phyloP scores from a whole-genome alignment of 2,329 filamentous ascomycete genomes.

The Onygenales sp. region DNA sequence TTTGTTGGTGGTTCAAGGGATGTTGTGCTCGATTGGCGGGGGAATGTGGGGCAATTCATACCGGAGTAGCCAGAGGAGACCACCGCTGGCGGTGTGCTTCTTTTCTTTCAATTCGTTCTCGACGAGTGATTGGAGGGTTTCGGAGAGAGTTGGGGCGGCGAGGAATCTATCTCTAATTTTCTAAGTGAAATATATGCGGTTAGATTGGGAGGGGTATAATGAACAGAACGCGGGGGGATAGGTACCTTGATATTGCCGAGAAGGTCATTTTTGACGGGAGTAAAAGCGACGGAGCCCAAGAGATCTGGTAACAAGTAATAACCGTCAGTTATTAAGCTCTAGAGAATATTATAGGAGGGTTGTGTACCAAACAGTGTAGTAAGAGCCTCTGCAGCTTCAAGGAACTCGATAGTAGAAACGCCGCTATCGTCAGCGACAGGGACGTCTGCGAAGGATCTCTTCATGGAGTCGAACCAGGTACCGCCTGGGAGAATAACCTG shows the following conservation, averaged over 20 bases:
- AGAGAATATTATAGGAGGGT: background rate
- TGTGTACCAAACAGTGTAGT: constrained; percentile 72
- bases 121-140: constrained; percentile 75
- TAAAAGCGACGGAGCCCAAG: constrained; percentile 64
- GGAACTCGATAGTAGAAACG: constrained; percentile 75
- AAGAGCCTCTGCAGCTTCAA: constrained; percentile 81
- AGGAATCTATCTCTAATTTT: constrained; percentile 82
- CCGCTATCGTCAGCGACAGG: constrained; percentile 67
- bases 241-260: constrained; percentile 78
- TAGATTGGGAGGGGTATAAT: background rate
- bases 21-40: background rate
- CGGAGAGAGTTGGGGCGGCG: constrained; percentile 67
- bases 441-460: constrained; percentile 75
- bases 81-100: constrained; percentile 82
- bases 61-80: constrained; percentile 83
- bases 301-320: constrained; percentile 37
- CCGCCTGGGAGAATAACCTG: constrained; percentile 49
- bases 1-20: background rate
- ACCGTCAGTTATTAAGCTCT: background rate
- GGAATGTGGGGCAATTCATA: constrained; percentile 33
- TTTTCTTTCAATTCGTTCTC: constrained; percentile 80
- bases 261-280: constrained; percentile 85
- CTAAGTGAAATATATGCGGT: constrained; percentile 34
- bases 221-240: background rate
- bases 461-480: constrained; percentile 80